Evolutionary conservation across 2,329 filamentous ascomycete species (phyloP).

Genomic region (Chaetomium strumarium): DNA sequence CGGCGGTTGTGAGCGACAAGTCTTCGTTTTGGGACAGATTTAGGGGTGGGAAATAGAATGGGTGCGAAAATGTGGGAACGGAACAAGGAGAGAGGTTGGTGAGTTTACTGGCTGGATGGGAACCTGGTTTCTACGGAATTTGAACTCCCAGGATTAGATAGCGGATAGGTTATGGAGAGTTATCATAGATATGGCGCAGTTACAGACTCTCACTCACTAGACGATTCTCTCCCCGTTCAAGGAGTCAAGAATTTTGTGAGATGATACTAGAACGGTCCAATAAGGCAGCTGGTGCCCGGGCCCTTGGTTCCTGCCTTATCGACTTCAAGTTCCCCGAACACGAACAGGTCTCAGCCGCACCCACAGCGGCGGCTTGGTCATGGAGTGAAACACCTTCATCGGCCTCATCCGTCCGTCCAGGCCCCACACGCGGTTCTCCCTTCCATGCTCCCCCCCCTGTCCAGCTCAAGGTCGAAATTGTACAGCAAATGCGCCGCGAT

Average conservation of each 20-base stretch:
- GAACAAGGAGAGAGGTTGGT: not conserved
- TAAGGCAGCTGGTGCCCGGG: not conserved
- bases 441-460: not conserved
- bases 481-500: not conserved
- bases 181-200: not conserved
- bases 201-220: not conserved
- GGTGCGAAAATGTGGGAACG: too few relatives aligned
- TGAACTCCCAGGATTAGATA: too few relatives aligned
- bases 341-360: constrained; percentile 1
- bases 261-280: not conserved
- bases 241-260: not conserved
- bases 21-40: constrained; percentile 43
- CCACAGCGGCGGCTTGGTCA: constrained; percentile 8
- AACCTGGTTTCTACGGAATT: too few relatives aligned
- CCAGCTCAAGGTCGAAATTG: not conserved
- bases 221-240: not conserved
- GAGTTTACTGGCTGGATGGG: too few relatives aligned
- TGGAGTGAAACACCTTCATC: constrained; percentile 4
- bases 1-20: constrained; percentile 30
- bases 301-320: not conserved
- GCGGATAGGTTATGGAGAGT: not conserved
- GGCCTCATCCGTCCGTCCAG: not conserved
- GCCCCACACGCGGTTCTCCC: not conserved
- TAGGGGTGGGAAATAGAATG: constrained; percentile 5
- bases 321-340: too few relatives aligned